A percentile compares a stretch with the other conserved stretches of the same genome.
phyloP scores from a whole-genome alignment of 2,329 filamentous ascomycete genomes.

The Colletotrichum sp. region DNA sequence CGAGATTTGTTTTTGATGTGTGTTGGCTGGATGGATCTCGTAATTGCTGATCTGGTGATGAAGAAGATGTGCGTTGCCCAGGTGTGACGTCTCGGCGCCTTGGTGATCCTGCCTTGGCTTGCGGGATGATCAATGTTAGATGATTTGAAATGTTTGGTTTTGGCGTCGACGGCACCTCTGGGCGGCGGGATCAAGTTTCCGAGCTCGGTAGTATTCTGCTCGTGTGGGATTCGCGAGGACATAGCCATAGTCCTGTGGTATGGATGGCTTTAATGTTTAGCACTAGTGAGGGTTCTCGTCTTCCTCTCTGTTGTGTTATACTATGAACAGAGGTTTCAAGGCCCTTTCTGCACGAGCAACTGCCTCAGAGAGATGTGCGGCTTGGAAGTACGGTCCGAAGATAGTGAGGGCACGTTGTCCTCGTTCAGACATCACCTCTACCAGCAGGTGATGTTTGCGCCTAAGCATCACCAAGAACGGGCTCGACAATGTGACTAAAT shows the following conservation, averaged over 20 bases:
- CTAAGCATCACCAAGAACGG: fast-evolving
- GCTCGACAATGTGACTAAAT: no score
- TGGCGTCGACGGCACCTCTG: neutral
- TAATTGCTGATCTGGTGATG: neutral
- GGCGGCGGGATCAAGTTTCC: neutral
- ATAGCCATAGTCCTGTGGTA: neutral
- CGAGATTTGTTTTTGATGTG: neutral
- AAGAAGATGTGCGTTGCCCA: neutral
- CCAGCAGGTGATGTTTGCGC: fast-evolving
- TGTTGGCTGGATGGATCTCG: neutral
- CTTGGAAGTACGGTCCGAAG: neutral
- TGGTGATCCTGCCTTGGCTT: neutral
- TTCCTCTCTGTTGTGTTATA: neutral
- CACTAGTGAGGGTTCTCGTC: no score
- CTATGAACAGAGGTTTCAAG: neutral
- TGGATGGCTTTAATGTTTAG: neutral
- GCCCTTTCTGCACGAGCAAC: fast-evolving
- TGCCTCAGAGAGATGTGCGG: fast-evolving
- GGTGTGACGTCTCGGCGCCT: neutral
- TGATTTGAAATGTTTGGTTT: neutral
- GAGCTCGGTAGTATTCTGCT: neutral
- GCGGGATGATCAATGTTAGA: neutral
- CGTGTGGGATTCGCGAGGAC: neutral
- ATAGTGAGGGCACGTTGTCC: fast-evolving
- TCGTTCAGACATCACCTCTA: neutral